A percentile compares a stretch with the other conserved stretches of the same genome.
Conservation (phyloP, 208 protist species). For the Trypanosoma mega region DNA sequence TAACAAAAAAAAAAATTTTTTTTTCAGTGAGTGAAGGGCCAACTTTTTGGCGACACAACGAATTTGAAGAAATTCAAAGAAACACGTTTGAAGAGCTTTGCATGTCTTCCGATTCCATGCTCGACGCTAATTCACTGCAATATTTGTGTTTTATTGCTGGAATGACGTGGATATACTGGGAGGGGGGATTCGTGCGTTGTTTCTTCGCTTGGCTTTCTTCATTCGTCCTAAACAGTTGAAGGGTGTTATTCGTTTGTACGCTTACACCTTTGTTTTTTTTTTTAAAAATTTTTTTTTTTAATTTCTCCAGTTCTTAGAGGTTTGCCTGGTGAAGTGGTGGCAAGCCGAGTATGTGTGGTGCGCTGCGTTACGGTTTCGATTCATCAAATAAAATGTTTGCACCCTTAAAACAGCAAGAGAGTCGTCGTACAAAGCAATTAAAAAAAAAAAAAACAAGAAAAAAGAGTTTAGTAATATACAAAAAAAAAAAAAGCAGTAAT, state of each 20-base stretch:
- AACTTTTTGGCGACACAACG: no score
- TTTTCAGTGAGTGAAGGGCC: no score
- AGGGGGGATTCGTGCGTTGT: background rate
- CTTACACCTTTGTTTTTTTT: background rate
- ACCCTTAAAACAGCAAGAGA: background rate
- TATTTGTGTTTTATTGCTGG: no score
- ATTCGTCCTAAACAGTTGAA: background rate
- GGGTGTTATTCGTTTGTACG: background rate
- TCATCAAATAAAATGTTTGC: background rate
- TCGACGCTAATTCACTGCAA: no score
- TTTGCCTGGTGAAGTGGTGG: background rate
- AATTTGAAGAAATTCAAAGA: no score
- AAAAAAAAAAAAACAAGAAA: constrained; percentile 1
- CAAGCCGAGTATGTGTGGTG: background rate
- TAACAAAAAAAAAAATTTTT: no score
- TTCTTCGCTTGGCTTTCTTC: background rate
- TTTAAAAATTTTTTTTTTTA: background rate
- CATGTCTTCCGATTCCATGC: no score
- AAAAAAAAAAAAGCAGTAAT: constrained; percentile 7
- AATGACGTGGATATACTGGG: background rate
- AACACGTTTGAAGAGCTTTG: no score
- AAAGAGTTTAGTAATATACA: constrained; percentile 13
- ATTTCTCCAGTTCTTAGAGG: background rate
- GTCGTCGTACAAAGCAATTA: background rate
- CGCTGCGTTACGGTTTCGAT: background rate